phyloP scores from a whole-genome alignment of 2,329 filamentous ascomycete genomes.

The Colletotrichum musicola region DNA sequence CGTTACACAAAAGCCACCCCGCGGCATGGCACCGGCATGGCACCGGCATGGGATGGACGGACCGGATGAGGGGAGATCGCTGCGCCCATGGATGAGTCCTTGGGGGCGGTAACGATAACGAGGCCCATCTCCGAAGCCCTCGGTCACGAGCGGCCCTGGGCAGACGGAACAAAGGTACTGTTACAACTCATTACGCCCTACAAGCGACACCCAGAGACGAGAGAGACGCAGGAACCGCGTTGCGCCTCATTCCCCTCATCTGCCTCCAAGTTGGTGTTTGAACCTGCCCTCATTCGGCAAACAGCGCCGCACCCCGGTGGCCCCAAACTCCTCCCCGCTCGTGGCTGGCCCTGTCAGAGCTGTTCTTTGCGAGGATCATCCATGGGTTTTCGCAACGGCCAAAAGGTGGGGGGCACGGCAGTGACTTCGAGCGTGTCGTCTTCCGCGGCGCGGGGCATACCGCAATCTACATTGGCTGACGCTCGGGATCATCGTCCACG shows the following conservation, averaged over 20 bases:
- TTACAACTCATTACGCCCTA: not conserved
- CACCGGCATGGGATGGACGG: conserved; percentile 20
- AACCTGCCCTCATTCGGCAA: conserved; percentile 20
- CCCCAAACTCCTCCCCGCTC: conserved; percentile 32
- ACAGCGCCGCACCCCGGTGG: conserved; percentile 29
- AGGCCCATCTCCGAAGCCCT: conserved; percentile 29
- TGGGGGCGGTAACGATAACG: conserved; percentile 22
- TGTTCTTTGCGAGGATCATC: conserved; percentile 31
- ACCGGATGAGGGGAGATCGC: conserved; percentile 19
- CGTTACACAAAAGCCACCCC: conserved; percentile 6
- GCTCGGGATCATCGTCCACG: not conserved
- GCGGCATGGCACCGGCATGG: conserved; percentile 25
- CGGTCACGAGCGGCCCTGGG: conserved; percentile 6
- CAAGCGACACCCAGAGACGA: not conserved
- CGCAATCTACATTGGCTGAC: not conserved
- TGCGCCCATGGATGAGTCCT: conserved; percentile 10
- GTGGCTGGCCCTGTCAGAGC: conserved; percentile 22
- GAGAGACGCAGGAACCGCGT: conserved; percentile 32
- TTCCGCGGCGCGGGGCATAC: conserved; percentile 2
- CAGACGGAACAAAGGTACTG: conserved; percentile 11
- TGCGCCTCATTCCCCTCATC: conserved; percentile 25
- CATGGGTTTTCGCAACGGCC: conserved; percentile 17
- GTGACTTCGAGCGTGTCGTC: conserved; percentile 26
- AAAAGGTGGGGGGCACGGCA: conserved; percentile 28
- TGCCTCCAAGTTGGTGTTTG: conserved; percentile 23